These are phyloP conservation scores for Rhipidocladum racemiflorum DNA, from an alignment of 176 grass and related monocot genomes.

Conservation along the genomic window DNA sequence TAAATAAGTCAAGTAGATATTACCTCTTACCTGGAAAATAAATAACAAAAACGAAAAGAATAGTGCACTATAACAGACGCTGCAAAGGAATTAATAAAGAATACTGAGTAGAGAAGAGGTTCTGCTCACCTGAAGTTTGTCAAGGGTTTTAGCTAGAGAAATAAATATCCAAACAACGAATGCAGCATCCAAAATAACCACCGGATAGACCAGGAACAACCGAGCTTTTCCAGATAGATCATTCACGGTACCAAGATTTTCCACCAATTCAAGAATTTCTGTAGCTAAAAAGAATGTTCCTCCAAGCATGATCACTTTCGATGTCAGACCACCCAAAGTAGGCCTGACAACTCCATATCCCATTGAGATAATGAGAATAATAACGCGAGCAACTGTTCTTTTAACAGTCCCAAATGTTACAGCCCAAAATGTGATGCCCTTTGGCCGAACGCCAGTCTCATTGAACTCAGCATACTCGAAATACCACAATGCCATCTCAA, in stretches of 20 bases:
- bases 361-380: slow-evolving; percentile 94
- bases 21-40: background rate
- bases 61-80: slow-evolving; percentile 5
- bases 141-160: slow-evolving; percentile 84
- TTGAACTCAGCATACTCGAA: slow-evolving; percentile 98
- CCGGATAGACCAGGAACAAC: slow-evolving; percentile 91
- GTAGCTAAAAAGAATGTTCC: slow-evolving; percentile 95
- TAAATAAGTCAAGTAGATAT: background rate
- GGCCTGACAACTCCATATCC: slow-evolving; percentile 92
- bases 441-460: slow-evolving; percentile 76
- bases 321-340: slow-evolving; percentile 91
- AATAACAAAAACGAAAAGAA: background rate
- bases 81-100: background rate
- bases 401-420: slow-evolving; percentile 92
- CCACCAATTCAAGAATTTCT: slow-evolving; percentile 94
- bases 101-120: background rate
- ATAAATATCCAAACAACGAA: slow-evolving; percentile 98
- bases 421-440: slow-evolving; percentile 96
- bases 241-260: slow-evolving; percentile 94
- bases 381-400: slow-evolving; percentile 75
- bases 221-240: slow-evolving; percentile 97
- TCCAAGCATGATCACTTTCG: slow-evolving; percentile 94
- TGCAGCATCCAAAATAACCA: slow-evolving; percentile 90
- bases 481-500: slow-evolving; percentile 98
- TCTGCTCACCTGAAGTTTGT: slow-evolving; percentile 75